A percentile compares a stretch with the other conserved stretches of the same genome.
These are phyloP conservation scores for Pinguiococcus pyrenoidosus DNA, from an alignment of 108 stramenopile species.

Conservation along the genomic window DNA sequence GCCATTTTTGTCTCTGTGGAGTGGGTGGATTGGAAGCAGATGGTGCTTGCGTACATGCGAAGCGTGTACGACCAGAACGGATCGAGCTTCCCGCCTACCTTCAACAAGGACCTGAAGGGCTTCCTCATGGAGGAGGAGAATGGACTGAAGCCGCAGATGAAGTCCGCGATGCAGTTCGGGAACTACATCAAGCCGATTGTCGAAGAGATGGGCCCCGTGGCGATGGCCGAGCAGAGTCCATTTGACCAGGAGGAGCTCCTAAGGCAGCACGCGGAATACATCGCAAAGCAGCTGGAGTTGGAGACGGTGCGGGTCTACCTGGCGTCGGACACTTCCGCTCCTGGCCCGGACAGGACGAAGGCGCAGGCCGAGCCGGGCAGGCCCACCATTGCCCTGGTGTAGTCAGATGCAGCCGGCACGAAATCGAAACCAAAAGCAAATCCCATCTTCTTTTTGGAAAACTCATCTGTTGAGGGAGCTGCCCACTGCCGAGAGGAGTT, in stretches of 20 bases:
- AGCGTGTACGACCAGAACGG: constrained; percentile 36
- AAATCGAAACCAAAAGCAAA: no score
- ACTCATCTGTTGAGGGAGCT: no score
- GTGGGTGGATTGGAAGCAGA: constrained; percentile 73
- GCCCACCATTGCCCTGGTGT: no score
- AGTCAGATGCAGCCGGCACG: no score
- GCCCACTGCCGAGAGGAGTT: no score
- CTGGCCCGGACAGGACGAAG: constrained; percentile 9
- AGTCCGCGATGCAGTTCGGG: constrained; percentile 67
- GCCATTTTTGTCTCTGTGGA: constrained; percentile 52
- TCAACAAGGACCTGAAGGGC: constrained; percentile 18
- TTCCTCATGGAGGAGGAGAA: neutral
- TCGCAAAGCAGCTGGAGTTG: constrained; percentile 6
- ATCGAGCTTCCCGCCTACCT: neutral
- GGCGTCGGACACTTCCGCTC: neutral
- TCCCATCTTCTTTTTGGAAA: no score
- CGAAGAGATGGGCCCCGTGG: constrained; percentile 58
- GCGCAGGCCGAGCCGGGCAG: constrained; percentile 12
- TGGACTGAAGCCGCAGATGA: neutral
- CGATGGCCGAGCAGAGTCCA: constrained; percentile 64
- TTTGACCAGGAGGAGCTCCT: constrained; percentile 59
- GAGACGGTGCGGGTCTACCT: constrained; percentile 1
- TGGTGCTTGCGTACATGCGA: constrained; percentile 64
- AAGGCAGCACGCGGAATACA: constrained; percentile 10
- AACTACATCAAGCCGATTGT: constrained; percentile 74